A percentile compares a stretch with the other conserved stretches of the same genome.
These are phyloP conservation scores for Fibroporia radiculosa DNA, from an alignment of 768 basidiomycete genomes.

Conservation along the genomic window DNA sequence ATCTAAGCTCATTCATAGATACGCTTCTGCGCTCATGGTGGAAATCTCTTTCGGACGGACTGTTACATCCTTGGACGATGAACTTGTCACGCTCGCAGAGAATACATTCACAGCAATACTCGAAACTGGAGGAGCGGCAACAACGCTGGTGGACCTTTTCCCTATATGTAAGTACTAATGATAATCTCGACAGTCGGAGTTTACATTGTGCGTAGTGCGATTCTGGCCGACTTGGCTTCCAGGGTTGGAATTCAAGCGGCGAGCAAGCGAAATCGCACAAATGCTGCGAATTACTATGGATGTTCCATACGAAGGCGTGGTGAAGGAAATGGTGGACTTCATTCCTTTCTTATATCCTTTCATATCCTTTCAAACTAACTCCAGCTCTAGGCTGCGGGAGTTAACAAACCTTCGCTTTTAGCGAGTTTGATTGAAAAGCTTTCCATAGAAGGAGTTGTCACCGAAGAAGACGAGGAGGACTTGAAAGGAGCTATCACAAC, in stretches of 20 bases:
- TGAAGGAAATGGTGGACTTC: background rate
- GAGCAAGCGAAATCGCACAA: background rate
- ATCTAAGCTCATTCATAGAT: too few species aligned
- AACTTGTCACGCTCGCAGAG: too few species aligned
- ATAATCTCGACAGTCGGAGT: too few species aligned
- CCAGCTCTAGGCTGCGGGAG: background rate
- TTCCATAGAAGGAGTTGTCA: background rate
- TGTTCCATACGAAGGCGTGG: background rate
- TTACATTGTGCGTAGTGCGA: constrained; percentile 6
- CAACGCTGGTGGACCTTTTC: background rate
- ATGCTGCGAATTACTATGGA: background rate
- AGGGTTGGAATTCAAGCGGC: constrained; percentile 16
- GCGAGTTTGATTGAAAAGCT: background rate
- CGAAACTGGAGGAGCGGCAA: too few species aligned
- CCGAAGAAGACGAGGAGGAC: background rate
- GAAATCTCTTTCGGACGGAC: too few species aligned
- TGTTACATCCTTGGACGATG: too few species aligned
- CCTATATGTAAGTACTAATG: background rate
- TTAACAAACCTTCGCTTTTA: background rate
- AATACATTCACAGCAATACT: too few species aligned
- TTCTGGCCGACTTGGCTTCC: constrained; percentile 17
- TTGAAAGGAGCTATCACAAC: background rate
- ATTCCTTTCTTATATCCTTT: background rate
- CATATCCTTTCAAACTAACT: background rate
- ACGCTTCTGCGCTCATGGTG: too few species aligned